These are phyloP conservation scores for Tolypocladium endophyticum DNA, from an alignment of 2,329 filamentous ascomycete genomes.

Conservation along the genomic window DNA sequence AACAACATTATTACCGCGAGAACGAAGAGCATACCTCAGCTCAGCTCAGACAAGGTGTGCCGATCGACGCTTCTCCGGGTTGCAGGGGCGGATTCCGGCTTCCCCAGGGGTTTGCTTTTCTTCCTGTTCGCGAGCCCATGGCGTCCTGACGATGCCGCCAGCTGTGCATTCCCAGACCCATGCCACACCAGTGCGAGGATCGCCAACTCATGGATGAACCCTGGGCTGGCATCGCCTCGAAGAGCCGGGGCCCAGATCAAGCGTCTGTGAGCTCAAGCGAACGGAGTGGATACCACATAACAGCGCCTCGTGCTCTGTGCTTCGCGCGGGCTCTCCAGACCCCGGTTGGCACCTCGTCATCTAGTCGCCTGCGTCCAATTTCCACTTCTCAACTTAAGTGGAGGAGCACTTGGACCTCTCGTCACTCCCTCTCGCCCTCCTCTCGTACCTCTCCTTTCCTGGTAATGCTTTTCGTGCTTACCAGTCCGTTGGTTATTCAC, in stretches of 20 bases:
- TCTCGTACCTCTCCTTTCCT: not conserved
- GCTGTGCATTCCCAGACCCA: no score
- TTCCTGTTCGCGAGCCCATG: not conserved
- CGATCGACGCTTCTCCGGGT: not conserved
- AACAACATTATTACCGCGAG: not conserved
- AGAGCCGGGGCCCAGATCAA: not conserved
- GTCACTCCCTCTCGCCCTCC: not conserved
- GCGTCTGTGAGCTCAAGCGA: not conserved
- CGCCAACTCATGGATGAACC: not conserved
- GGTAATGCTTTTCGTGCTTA: not conserved
- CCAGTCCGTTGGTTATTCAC: not conserved
- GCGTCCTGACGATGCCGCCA: not conserved
- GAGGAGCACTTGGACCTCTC: not conserved
- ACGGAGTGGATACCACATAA: not conserved
- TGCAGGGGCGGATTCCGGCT: not conserved
- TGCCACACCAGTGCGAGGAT: not conserved
- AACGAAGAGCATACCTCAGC: not conserved
- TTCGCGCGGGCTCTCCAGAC: not conserved
- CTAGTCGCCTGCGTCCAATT: constrained; percentile 1
- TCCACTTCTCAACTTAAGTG: not conserved
- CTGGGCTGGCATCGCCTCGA: not conserved
- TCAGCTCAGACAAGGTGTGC: not conserved
- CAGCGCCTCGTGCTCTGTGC: not conserved
- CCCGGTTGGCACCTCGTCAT: not conserved
- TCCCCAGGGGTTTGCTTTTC: not conserved